These are phyloP conservation scores for Trametes gibbosa DNA, from an alignment of 768 basidiomycete genomes.

Conservation along the genomic window DNA sequence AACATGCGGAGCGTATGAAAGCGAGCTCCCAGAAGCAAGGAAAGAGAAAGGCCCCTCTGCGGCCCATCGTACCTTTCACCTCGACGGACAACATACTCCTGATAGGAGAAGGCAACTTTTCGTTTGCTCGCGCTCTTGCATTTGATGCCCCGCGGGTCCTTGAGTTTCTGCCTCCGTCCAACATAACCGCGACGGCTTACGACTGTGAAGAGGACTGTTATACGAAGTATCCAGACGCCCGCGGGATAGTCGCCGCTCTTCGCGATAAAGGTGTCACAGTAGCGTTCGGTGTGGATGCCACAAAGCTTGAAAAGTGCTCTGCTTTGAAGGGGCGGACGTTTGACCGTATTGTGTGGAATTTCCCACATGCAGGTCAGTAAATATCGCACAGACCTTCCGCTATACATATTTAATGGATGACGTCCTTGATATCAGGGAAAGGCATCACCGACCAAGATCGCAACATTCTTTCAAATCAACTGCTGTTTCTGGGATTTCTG, in stretches of 20 bases:
- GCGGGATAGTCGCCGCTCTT: slow-evolving; percentile 53
- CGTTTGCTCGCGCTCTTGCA: slow-evolving; percentile 78
- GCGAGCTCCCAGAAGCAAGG: slow-evolving; percentile 33
- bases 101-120: slow-evolving; percentile 95
- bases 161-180: slow-evolving; percentile 54
- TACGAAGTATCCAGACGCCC: slow-evolving; percentile 77
- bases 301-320: slow-evolving; percentile 58
- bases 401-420: neutral
- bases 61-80: slow-evolving; percentile 62
- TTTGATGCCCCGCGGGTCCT: slow-evolving; percentile 43
- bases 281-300: slow-evolving; percentile 84
- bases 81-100: slow-evolving; percentile 68
- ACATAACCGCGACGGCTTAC: slow-evolving; percentile 82
- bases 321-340: slow-evolving; percentile 60
- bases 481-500: slow-evolving; percentile 78
- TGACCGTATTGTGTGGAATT: slow-evolving; percentile 91
- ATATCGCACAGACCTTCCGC: neutral
- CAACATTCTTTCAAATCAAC: slow-evolving; percentile 88
- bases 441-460: slow-evolving; percentile 93
- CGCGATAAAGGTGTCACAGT: slow-evolving; percentile 62
- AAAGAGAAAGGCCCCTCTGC: slow-evolving; percentile 35
- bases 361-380: slow-evolving; percentile 86
- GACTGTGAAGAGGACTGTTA: slow-evolving; percentile 77
- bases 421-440: slow-evolving; percentile 50
- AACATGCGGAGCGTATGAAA: slow-evolving; percentile 43